Conservation (phyloP, 2,329 filamentous ascomycete species). For the Colletotrichum zoysiae region DNA sequence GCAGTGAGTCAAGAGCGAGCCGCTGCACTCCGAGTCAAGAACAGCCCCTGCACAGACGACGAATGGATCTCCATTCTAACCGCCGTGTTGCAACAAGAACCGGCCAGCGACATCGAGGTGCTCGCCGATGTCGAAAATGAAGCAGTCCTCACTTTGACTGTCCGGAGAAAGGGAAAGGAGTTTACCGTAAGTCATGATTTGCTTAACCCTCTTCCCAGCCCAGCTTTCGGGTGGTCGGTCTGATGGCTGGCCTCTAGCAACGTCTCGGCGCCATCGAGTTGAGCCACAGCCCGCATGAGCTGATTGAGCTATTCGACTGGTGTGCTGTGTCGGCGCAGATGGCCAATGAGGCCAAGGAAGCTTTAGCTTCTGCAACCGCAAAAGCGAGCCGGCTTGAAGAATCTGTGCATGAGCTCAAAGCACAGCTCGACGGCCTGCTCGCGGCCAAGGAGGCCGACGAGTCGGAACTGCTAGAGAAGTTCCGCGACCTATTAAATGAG, state of each 20-base stretch:
- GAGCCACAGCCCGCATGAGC: constrained; percentile 65
- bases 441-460: constrained; percentile 76
- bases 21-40: constrained; percentile 64
- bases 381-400: constrained; percentile 64
- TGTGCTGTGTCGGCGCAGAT: constrained; percentile 69
- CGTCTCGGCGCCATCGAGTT: constrained; percentile 75
- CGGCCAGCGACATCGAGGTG: constrained; percentile 67
- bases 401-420: constrained; percentile 69
- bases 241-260: constrained; percentile 62
- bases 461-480: constrained; percentile 75
- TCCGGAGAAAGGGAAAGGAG: constrained; percentile 75
- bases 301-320: constrained; percentile 78
- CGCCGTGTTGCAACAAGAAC: constrained; percentile 66
- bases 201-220: constrained; percentile 30
- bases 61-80: constrained; percentile 76
- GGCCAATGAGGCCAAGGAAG: constrained; percentile 58
- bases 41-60: constrained; percentile 66
- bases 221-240: constrained; percentile 28
- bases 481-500: constrained; percentile 77
- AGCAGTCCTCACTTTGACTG: constrained; percentile 68
- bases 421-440: constrained; percentile 75
- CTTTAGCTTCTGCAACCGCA: constrained; percentile 57
- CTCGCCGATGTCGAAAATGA: constrained; percentile 69
- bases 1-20: constrained; percentile 61
- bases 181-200: constrained; percentile 70